Base-by-base conservation (phyloP, 2,329 filamentous ascomycete species). In the Apiospora koreana region DNA sequence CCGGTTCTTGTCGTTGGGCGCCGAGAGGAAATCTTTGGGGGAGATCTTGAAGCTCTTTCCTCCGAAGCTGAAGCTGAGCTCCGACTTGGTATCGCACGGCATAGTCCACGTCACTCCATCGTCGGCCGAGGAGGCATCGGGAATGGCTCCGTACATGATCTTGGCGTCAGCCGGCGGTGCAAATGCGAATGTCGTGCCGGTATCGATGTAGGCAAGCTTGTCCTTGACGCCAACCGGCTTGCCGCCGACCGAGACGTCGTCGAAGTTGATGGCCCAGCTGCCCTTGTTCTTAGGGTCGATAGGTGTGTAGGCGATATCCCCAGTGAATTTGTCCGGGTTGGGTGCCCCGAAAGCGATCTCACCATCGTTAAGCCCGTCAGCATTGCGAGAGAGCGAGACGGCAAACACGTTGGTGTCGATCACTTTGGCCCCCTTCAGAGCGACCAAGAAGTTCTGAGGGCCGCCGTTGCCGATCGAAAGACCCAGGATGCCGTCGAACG, bases 401-500 rank as follows among this genome's bases (percentile, higher is more conserved):
- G 89, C 89, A 76, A 95, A 91, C 25, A 95, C 79, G 77, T 93
- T 94, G 6, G 87, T 77, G 18, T 82, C 75, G 58, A 96, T 82
- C 25, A 87, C 76, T 28, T 87, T 85, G n/a, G 87, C 84, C 1
- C 86, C 76, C 21, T 84, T 83, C 62, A 97, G 81, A 1, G 86
- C 82, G 48, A 91, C 84, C 78, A 96, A 85, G 75, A 96, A 91
- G 62, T 90, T 93, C 25, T 92, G 88, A 6, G 87, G 86, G 45
- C 83, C 84, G 2, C 87, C 87, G 14, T 85, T 83, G 72, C 86
- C 87, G 75, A 91, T 90, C 21, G 93, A 92, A 31, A 97, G 82
- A 4, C 94, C 94, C 2, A 97, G 83, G 66, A 97, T 97, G 31
- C 94, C 94, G 79, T 97, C 94, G 80, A 97, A 94, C 1, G 93